Base-by-base conservation (phyloP, 2,329 filamentous ascomycete genomes). In the Fusarium caatingaense region DNA sequence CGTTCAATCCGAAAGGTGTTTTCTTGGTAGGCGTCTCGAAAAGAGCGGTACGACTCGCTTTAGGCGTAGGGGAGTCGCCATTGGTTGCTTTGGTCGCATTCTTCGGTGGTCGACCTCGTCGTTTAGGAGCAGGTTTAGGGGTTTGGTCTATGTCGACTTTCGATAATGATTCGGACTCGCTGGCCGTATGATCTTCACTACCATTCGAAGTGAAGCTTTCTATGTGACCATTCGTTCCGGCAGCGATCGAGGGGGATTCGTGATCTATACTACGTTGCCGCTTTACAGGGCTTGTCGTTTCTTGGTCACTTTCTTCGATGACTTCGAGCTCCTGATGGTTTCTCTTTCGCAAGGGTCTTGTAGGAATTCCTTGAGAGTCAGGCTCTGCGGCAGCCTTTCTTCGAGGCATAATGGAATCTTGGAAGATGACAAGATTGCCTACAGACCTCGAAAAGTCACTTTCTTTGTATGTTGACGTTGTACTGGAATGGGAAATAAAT, bases 1-100 rank as follows among this genome's bases (percentile, higher is more conserved):
- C 81, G 37, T 76, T 81, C 23, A 74, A 54, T 13, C 76, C 75
- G 23, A 72, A 49, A 0, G 68, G 73, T 6, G 72, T 64, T 57
- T 78, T 47, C 30, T 75, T 84, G 15, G 78, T 74, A 0, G 84
- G 83, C 0, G 84, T 86, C 49, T 77, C 73, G 9, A 80, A 76
- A 6, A 72, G 66, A 28, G 76, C 69, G 6, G 76, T 78, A 15
- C 78, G 77, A 16, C 66, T 72, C n/a, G 78, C 76, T 54, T 78
- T 80, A 8, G 81, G 81, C 1, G 82, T 83, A 7, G 79, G 77
- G 3, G 78, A 79, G 27, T 76, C 75, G 42, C 72, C 75, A 48
- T 76, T 49, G 25, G n/a, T 78, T 8, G 18, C 74, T 42, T 76
- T 49, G 25, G 74, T 62, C 23, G 67, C 63, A 23, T 72, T 61